These are phyloP conservation scores for Camellia lanceoleosa DNA, from an alignment of 148 eudicot species.

Conservation along the genomic window DNA sequence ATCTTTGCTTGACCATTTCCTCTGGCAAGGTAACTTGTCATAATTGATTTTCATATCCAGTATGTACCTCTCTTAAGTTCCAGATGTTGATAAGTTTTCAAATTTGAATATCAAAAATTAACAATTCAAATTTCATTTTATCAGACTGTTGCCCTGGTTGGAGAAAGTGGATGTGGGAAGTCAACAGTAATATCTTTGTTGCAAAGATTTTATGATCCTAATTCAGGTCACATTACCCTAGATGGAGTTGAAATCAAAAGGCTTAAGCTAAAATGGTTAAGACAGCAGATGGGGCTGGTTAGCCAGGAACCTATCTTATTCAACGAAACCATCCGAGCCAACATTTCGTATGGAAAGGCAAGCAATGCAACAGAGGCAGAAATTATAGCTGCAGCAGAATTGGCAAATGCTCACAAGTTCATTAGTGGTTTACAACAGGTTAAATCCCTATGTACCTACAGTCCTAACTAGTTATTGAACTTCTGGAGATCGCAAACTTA, in stretches of 20 bases:
- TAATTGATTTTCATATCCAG: neutral
- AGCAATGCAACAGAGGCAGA: constrained; percentile 21
- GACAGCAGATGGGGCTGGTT: constrained; percentile 26
- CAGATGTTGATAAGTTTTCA: neutral
- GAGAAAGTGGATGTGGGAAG: constrained; percentile 30
- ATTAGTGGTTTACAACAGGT: constrained; percentile 23
- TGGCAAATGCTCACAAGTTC: constrained; percentile 25
- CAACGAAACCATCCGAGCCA: constrained; percentile 20
- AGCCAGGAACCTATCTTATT: constrained; percentile 28
- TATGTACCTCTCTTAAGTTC: neutral
- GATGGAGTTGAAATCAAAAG: constrained; percentile 20
- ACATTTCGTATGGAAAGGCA: constrained; percentile 21
- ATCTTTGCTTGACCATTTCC: constrained; percentile 24
- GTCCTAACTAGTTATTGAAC: too few relatives aligned
- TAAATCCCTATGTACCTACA: too few relatives aligned
- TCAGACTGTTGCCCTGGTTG: constrained; percentile 27
- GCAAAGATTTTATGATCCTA: constrained; percentile 26
- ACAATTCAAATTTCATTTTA: neutral
- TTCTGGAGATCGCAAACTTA: too few relatives aligned
- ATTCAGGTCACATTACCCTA: constrained; percentile 12
- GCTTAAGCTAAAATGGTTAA: constrained; percentile 23
- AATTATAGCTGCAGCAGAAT: constrained; percentile 22
- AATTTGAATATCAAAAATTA: too few relatives aligned
- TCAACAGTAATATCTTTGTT: constrained; percentile 21
- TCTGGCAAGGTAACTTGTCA: constrained; percentile 30